A percentile compares a stretch with the other conserved stretches of the same genome.
Conservation (phyloP, 371 early-diverging fungal genomes). For the Mortierella sp. region DNA sequence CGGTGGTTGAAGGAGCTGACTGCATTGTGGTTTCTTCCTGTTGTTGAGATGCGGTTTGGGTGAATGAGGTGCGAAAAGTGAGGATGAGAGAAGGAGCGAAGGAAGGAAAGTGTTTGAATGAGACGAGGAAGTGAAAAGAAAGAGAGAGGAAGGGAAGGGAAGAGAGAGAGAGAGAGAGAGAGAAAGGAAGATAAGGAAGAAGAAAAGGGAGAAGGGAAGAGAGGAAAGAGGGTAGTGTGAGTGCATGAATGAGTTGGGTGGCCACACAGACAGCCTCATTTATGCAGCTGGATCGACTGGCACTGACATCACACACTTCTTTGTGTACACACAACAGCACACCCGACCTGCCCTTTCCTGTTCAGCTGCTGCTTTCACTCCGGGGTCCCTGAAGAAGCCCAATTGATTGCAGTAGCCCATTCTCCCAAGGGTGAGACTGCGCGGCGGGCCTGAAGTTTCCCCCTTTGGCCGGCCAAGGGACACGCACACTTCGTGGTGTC, state of each 20-base stretch:
- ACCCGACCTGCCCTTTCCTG: neutral
- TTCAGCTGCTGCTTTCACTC: too few relatives aligned
- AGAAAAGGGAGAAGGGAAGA: neutral
- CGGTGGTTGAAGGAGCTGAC: constrained; percentile 6
- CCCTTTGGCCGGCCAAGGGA: constrained; percentile 1
- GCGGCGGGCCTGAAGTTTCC: constrained; percentile 12
- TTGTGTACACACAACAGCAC: neutral
- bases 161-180: neutral
- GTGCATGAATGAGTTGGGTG: too few relatives aligned
- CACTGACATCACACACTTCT: neutral
- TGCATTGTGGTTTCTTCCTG: constrained; percentile 9
- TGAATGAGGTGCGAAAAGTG: neutral
- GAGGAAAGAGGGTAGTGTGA: neutral
- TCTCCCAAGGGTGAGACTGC: constrained; percentile 5
- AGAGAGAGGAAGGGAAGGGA: neutral
- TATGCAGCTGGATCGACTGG: neutral
- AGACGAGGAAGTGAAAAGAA: neutral
- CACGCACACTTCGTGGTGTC: neutral
- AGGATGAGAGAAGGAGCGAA: neutral
- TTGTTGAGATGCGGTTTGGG: neutral
- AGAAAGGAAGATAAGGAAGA: neutral
- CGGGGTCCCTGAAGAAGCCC: too few relatives aligned
- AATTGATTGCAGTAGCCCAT: too few relatives aligned
- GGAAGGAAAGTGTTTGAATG: neutral
- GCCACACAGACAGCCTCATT: too few relatives aligned